These are phyloP conservation scores for Alloteropsis semialata DNA, from an alignment of 176 grass and related monocot genomes.

Conservation along the genomic window DNA sequence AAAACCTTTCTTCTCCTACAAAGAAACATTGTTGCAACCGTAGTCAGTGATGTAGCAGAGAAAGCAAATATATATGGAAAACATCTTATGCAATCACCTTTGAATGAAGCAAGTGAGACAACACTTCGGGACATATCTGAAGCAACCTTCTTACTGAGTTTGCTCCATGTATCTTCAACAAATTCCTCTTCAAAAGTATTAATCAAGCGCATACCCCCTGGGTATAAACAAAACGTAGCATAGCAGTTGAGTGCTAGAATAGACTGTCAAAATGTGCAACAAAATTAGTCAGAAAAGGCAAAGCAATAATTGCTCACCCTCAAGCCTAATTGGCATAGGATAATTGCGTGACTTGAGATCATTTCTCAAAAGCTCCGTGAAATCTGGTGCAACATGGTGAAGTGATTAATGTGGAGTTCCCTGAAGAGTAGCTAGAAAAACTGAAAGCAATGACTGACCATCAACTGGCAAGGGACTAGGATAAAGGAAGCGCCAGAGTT, in stretches of 20 bases:
- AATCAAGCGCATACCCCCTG: neutral
- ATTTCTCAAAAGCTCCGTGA: neutral
- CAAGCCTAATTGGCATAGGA: neutral
- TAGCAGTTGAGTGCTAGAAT: neutral
- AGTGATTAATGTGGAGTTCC: neutral
- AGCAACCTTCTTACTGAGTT: neutral
- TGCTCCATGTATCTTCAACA: neutral
- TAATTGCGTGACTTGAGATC: neutral
- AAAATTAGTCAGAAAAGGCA: no score
- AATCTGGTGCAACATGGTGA: neutral
- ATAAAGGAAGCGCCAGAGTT: neutral
- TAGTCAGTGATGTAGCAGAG: neutral
- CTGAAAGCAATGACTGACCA: neutral
- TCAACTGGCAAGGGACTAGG: neutral
- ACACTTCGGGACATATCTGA: neutral
- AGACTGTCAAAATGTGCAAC: neutral
- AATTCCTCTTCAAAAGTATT: slow-evolving; percentile 9
- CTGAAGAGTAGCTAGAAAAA: neutral
- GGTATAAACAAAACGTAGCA: neutral
- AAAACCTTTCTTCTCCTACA: neutral
- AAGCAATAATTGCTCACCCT: neutral
- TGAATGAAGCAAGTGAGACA: slow-evolving; percentile 22
- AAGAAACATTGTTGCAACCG: neutral
- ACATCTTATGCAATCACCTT: neutral
- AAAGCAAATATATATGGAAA: neutral